These are phyloP conservation scores for Naganishia vishniacii DNA, from an alignment of 768 basidiomycete genomes.

Conservation along the genomic window DNA sequence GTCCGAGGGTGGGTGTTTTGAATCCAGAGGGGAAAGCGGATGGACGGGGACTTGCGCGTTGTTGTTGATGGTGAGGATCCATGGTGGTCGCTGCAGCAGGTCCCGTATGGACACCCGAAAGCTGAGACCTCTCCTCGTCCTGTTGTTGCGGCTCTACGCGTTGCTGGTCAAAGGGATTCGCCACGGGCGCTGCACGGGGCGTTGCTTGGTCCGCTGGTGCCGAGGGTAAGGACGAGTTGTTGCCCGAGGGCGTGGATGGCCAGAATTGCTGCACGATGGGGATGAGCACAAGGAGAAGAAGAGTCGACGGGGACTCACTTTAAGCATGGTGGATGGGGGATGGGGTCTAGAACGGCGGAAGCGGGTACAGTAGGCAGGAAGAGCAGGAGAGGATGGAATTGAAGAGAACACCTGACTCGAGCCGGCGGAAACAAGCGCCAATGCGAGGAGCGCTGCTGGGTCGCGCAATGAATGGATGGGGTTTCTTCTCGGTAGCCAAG, in stretches of 20 bases:
- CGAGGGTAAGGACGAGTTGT: constrained; percentile 37
- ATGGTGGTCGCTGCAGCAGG: constrained; percentile 1
- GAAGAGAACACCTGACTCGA: too few species aligned
- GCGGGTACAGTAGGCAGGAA: too few species aligned
- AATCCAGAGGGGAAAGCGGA: constrained; percentile 22
- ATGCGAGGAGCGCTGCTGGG: too few species aligned
- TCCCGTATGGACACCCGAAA: constrained; percentile 9
- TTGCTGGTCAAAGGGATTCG: constrained; percentile 46
- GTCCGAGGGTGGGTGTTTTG: not conserved
- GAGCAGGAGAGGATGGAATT: too few species aligned
- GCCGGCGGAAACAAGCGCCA: too few species aligned
- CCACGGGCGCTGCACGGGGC: constrained; percentile 34
- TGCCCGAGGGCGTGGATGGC: constrained; percentile 35
- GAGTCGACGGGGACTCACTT: not conserved
- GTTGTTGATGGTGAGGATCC: constrained; percentile 30
- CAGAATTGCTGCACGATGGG: constrained; percentile 22
- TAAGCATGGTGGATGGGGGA: constrained; percentile 29
- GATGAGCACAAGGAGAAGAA: not conserved
- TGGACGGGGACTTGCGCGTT: constrained; percentile 30
- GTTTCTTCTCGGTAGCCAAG: too few species aligned
- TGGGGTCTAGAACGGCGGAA: constrained; percentile 2
- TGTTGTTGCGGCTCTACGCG: too few species aligned
- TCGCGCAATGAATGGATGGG: too few species aligned
- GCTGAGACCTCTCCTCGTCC: too few species aligned
- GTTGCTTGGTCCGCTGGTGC: constrained; percentile 46